These are phyloP conservation scores for Alternaria brassicae DNA, from an alignment of 2,329 filamentous ascomycete species.

Conservation along the genomic window DNA sequence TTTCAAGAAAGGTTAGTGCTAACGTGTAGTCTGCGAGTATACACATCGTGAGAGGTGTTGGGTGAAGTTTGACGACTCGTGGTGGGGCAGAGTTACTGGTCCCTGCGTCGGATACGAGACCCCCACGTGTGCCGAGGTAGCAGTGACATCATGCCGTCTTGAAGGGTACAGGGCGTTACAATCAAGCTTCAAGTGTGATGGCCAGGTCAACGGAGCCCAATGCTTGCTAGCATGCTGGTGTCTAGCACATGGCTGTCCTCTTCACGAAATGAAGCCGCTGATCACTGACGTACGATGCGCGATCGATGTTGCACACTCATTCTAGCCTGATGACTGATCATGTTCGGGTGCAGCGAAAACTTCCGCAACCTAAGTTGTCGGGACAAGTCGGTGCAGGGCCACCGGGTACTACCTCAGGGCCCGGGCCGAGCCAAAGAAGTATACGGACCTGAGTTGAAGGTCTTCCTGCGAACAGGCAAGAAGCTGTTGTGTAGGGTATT, in stretches of 20 bases:
- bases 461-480: neutral
- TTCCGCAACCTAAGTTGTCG: neutral
- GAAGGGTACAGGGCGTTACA: slow-evolving; percentile 3
- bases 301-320: slow-evolving; percentile 2
- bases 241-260: neutral
- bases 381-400: slow-evolving; percentile 9
- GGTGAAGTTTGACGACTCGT: neutral
- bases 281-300: slow-evolving; percentile 10
- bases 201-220: slow-evolving; percentile 6
- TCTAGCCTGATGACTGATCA: neutral
- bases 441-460: neutral
- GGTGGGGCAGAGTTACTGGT: slow-evolving; percentile 17
- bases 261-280: slow-evolving; percentile 4
- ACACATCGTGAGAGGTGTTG: neutral
- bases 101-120: slow-evolving; percentile 23
- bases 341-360: neutral
- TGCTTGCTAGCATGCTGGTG: neutral
- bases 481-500: neutral
- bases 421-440: neutral
- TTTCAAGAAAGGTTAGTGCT: neutral
- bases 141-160: slow-evolving; percentile 27
- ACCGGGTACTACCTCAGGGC: slow-evolving; percentile 3
- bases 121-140: slow-evolving; percentile 16
- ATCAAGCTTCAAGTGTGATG: slow-evolving; percentile 17
- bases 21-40: neutral